Percentiles rank a stretch among this genome's conserved stretches.
phyloP scores from a whole-genome alignment of 306 rosid genomes.

The Sophora flavescens region DNA sequence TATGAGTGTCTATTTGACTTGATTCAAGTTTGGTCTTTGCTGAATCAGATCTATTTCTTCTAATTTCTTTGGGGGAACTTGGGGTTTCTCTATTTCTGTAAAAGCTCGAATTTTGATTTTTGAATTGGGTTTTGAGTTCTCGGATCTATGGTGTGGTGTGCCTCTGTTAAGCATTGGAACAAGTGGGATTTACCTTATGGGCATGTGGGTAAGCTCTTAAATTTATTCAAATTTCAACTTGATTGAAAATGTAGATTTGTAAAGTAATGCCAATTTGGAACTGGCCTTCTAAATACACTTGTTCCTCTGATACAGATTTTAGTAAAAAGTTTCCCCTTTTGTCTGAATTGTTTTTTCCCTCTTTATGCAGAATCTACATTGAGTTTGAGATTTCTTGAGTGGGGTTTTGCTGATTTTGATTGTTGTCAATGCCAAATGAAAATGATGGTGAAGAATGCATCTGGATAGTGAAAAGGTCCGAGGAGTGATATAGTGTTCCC shows the following conservation, averaged over 20 bases:
- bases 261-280: slow-evolving; percentile 48
- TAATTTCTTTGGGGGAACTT: slow-evolving; percentile 50
- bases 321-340: background rate
- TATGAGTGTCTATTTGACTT: slow-evolving; percentile 40
- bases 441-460: slow-evolving; percentile 40
- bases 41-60: slow-evolving; percentile 77
- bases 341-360: background rate
- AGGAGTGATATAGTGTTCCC: slow-evolving; percentile 48
- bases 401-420: slow-evolving; percentile 41
- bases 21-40: slow-evolving; percentile 55
- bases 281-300: slow-evolving; percentile 30
- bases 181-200: slow-evolving; percentile 54
- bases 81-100: slow-evolving; percentile 54
- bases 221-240: slow-evolving; percentile 28
- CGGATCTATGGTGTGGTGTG: slow-evolving; percentile 65
- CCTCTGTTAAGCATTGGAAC: slow-evolving; percentile 46
- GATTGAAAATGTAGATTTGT: slow-evolving; percentile 54
- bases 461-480: slow-evolving; percentile 55
- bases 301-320: slow-evolving; percentile 37
- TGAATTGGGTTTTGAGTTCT: slow-evolving; percentile 48
- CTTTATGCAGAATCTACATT: slow-evolving; percentile 49
- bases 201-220: slow-evolving; percentile 40
- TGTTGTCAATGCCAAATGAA: slow-evolving; percentile 18
- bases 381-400: slow-evolving; percentile 34
- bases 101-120: slow-evolving; percentile 41